Evolutionary conservation across 73 alveolate genomes (phyloP), one percentile per base, ranked within the genome.

Genomic region (Tetrahymena malaccensis): DNA sequence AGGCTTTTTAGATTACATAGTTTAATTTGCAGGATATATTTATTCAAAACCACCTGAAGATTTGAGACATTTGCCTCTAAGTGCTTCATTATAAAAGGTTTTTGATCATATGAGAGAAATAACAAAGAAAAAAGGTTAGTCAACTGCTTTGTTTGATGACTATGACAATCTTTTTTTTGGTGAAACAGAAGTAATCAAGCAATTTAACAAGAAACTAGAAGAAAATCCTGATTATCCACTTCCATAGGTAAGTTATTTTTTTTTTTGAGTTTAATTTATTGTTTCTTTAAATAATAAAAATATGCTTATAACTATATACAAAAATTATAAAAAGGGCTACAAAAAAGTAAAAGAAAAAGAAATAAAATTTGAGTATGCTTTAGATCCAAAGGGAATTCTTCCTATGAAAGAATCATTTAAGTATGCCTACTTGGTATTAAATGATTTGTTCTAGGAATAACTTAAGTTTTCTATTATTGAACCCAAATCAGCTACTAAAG

Each of bases 131-230:
- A 95, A 96, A 96, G 98, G 97, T 34, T 37, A 95, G 35, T 25
- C 58, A 9, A 95, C 98, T 27, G 84, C 93, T 93, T 55, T 96
- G 1, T 96, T 93, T 93, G 98, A 96, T 55, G 98, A 98, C 94
- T 98, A 98, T 27, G 98, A 96, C n/a, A 94, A 94, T 50, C 94
- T 95, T 38, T 94, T 57, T 38, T 93, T 98, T 56, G 98, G 97
- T 25, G 98, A 98, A 85, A 93, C 93, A 55, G 98, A 97, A 40
- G 95, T 98, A 25, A 43, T 98, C 9, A 96, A 85, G 43, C 96
- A 98, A 95, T 96, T 98, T n/a, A 98, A 98, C 95, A 84, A 93
- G 57, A 70, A 96, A 43, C 93, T 98, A 43, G 94, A 85, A 43
- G 93, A 85, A 50, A 96, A 98, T 93, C 99, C 99, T 15, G 94